Conservation (phyloP, 2,329 filamentous ascomycete genomes). For the Cladosporium austrohemisphaericum region DNA sequence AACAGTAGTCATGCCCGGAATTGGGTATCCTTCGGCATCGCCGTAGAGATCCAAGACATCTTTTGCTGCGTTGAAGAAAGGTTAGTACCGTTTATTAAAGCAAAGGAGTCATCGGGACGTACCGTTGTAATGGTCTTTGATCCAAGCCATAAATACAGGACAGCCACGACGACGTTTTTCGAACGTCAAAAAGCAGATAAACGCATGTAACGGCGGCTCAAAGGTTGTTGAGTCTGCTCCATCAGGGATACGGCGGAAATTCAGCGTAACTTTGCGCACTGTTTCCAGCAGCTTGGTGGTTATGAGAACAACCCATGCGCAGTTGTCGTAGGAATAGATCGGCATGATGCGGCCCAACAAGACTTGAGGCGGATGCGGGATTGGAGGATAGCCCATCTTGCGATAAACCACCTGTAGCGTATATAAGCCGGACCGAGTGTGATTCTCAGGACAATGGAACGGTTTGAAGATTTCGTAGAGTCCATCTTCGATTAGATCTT, state of each 20-base stretch:
- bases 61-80: not conserved
- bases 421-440: conserved; percentile 10
- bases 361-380: not conserved
- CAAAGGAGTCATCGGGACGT: not conserved
- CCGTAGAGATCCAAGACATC: conserved; percentile 3
- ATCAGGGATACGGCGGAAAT: not conserved
- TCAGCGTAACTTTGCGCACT: conserved; percentile 12
- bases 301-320: not conserved
- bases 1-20: conserved; percentile 10
- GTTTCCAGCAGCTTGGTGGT: conserved; percentile 6
- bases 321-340: conserved; percentile 17
- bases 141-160: conserved; percentile 8
- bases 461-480: conserved; percentile 15
- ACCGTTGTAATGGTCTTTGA: conserved; percentile 13
- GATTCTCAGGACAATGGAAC: not conserved
- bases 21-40: not conserved
- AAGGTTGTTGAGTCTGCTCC: not conserved
- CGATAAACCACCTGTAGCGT: conserved; percentile 13
- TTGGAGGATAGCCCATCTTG: conserved; percentile 4
- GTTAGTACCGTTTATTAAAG: not conserved
- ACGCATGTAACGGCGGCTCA: conserved; percentile 15
- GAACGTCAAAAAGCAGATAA: conserved; percentile 12
- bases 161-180: conserved; percentile 7
- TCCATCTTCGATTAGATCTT: conserved; percentile 14
- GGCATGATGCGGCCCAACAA: not conserved